Base-by-base conservation (phyloP, 2,329 filamentous ascomycete genomes). In the Lachnellula hyalina region DNA sequence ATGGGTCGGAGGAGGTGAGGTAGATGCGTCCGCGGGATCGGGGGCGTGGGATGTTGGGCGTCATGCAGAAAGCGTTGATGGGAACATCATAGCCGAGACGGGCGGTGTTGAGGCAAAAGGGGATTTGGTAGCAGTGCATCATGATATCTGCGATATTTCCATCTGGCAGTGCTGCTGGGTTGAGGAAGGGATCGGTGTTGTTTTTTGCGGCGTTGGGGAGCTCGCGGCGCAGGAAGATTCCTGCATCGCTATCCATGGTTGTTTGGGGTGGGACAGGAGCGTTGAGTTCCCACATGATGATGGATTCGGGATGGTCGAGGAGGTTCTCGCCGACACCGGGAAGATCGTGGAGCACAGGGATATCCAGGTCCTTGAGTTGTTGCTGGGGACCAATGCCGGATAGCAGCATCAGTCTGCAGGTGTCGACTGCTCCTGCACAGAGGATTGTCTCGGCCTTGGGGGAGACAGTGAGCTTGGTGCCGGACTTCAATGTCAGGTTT, bases 91-190 rank as follows among this genome's bases (percentile, higher is more conserved):
- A 96, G 62, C 90, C 90, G 11, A 96, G 80, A 41, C 89, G 85
- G 53, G 80, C 75, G 1, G 90, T 96, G 79, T 96, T 96, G 63
- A 91, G 83, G 59, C 86, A 89, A 74, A 96, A 96, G 52, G 90
- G 90, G 63, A 96, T 95, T 74, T 96, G 91, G 77, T 96, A 96
- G 81, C 90, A 96, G 76, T 96, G 90, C 87, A 94, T 94, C 91
- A 96, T 96, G 67, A 95, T 75, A 68, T 96, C 91, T 60, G 87
- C 88, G 53, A 89, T 85, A 58, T 87, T 81, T 51, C 87, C 87
- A 64, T 95, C 90, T 2, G 74, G 70, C 41, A 80, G 67, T 5
- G 69, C 72, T 17, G 62, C 57, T n/a, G 72, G 66, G 15, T 69
- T 69, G 19, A 68, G 56, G 19, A 50, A 59, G 12, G 64, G 62